Percentiles rank a stretch among this genome's conserved stretches.
Evolutionary conservation across 305 asterid species (phyloP).

Genomic region (Fraxinus paxiana): DNA sequence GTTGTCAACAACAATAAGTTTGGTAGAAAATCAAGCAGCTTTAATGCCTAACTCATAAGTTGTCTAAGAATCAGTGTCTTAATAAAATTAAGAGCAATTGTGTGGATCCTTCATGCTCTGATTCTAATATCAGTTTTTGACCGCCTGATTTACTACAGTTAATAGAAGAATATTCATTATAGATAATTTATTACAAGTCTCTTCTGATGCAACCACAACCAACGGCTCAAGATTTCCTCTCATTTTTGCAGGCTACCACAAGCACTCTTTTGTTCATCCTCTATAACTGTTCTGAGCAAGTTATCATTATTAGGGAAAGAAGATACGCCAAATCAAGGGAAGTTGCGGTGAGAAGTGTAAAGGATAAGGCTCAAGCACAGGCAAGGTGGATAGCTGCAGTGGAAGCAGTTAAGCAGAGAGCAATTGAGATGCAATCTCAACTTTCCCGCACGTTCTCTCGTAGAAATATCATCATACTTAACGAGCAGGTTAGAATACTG

Average conservation of each 20-base stretch:
- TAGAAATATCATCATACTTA: constrained; percentile 22
- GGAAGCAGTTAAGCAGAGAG: constrained; percentile 41
- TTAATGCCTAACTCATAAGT: neutral
- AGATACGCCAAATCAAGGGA: constrained; percentile 85
- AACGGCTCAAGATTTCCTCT: neutral
- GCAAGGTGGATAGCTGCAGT: constrained; percentile 62
- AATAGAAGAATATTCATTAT: neutral
- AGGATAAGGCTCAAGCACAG: constrained; percentile 64
- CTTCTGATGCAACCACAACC: constrained; percentile 1
- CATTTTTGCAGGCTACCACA: constrained; percentile 43
- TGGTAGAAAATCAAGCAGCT: neutral
- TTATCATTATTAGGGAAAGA: constrained; percentile 48
- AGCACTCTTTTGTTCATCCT: constrained; percentile 50
- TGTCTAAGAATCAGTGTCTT: neutral
- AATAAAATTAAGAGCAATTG: neutral
- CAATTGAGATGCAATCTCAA: constrained; percentile 38
- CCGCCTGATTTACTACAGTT: neutral
- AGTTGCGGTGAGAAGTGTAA: constrained; percentile 66
- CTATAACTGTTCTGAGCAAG: constrained; percentile 70
- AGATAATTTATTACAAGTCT: neutral
- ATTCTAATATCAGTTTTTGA: neutral
- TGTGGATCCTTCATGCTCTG: constrained; percentile 1
- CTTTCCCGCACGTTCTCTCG: constrained; percentile 61
- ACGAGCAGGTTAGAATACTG: constrained; percentile 34
- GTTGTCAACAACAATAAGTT: neutral